A percentile compares a stretch with the other conserved stretches of the same genome.
phyloP scores from a whole-genome alignment of 2,329 filamentous ascomycete species.

The Mycosphaerelloides madeirae region DNA sequence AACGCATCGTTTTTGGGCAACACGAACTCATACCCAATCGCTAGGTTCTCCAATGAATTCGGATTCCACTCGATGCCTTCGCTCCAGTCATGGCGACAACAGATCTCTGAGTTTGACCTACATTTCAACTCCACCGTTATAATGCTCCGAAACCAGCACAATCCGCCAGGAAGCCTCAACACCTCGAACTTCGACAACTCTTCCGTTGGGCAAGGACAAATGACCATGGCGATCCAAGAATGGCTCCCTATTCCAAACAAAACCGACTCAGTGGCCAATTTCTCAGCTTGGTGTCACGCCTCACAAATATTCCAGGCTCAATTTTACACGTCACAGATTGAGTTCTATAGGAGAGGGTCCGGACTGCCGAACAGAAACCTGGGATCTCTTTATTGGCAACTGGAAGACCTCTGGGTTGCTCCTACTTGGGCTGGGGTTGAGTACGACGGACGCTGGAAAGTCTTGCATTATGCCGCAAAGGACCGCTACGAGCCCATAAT shows the following conservation, averaged over 20 bases:
- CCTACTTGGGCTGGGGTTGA: slow-evolving; percentile 62
- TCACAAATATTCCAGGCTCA: slow-evolving; percentile 63
- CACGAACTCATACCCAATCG: slow-evolving; percentile 51
- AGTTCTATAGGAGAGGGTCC: slow-evolving; percentile 58
- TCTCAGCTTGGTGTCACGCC: slow-evolving; percentile 57
- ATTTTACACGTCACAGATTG: slow-evolving; percentile 56
- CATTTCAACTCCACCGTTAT: slow-evolving; percentile 55
- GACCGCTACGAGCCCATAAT: slow-evolving; percentile 58
- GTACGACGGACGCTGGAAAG: slow-evolving; percentile 60
- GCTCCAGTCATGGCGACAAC: slow-evolving; percentile 54
- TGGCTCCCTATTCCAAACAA: slow-evolving; percentile 57
- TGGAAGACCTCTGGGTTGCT: slow-evolving; percentile 58
- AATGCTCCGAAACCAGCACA: slow-evolving; percentile 56
- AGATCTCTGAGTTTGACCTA: slow-evolving; percentile 48
- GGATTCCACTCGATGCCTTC: slow-evolving; percentile 59
- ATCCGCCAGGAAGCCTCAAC: slow-evolving; percentile 47
- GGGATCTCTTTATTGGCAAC: slow-evolving; percentile 60
- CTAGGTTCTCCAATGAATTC: slow-evolving; percentile 60
- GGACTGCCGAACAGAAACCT: slow-evolving; percentile 55
- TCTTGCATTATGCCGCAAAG: slow-evolving; percentile 55
- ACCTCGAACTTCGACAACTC: slow-evolving; percentile 44
- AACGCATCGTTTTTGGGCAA: slow-evolving; percentile 51
- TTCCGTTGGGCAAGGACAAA: slow-evolving; percentile 49
- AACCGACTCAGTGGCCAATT: slow-evolving; percentile 51
- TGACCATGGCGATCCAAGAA: slow-evolving; percentile 52